Evolutionary conservation across 2,329 filamentous ascomycete genomes (phyloP).

Genomic region (Cryphonectria carpinicola): DNA sequence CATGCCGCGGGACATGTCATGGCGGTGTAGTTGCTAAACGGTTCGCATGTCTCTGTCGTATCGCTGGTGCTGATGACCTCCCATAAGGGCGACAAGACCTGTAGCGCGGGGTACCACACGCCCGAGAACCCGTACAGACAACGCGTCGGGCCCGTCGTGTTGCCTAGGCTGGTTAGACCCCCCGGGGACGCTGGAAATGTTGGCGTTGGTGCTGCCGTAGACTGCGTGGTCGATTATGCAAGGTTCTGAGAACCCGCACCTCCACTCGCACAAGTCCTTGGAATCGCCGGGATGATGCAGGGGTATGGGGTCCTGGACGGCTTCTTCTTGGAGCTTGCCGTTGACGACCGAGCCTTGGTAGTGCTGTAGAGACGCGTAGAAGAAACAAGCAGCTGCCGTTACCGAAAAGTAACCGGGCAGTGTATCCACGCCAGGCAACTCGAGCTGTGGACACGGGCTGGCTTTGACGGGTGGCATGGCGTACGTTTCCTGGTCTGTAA

Average conservation of each 20-base stretch:
- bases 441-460: background rate
- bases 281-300: too few relatives aligned
- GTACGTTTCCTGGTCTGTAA: background rate
- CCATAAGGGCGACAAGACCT: background rate
- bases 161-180: background rate
- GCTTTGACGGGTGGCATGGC: background rate
- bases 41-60: background rate
- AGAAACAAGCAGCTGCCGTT: slow-evolving; percentile 4
- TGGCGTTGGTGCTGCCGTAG: slow-evolving; percentile 1
- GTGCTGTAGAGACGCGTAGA: slow-evolving; percentile 8
- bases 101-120: background rate
- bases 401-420: slow-evolving; percentile 4
- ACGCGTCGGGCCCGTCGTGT: slow-evolving; percentile 1
- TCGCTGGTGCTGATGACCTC: background rate
- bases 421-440: background rate
- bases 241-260: background rate
- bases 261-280: background rate
- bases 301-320: background rate
- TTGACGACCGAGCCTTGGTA: slow-evolving; percentile 8
- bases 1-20: background rate
- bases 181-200: background rate
- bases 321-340: slow-evolving; percentile 3
- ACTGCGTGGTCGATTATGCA: slow-evolving; percentile 5
- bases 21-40: background rate
- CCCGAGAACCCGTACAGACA: slow-evolving; percentile 3